Base-by-base conservation (phyloP, 495 filamentous ascomycete genomes). In the Annulohypoxylon moriforme region DNA sequence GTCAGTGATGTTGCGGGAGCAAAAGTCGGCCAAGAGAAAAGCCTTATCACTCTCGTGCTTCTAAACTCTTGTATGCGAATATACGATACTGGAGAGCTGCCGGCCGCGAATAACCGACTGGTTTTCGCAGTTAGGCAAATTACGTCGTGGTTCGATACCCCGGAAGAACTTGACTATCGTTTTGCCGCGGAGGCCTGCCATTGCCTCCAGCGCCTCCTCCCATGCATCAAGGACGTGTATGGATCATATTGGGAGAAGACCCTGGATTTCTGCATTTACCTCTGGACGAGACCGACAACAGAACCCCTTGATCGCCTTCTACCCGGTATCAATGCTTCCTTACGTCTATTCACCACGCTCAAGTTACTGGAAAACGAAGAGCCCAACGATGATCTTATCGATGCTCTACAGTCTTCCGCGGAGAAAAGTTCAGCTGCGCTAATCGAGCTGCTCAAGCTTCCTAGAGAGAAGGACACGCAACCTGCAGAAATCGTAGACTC, bases 61-160 rank as follows among this genome's bases (percentile, higher is more conserved):
- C 75, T 87, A n/a, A 83, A 85, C 56, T 60, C 78, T 27, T 81
- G 80, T 60, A 68, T 82, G 53, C 73, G 71, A 20, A 76, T 86
- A 46, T 88, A 84, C 61, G 80, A 84, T 29, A 52, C 67, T 0
- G 78, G 76, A 10, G 74, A 82, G 40, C 58, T 85, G 11, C 84
- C 83, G 5, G 84, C 97, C 52, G 91, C 93, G 14, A 92, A 91
- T 29, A 93, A 95, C 73, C 86, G 94, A 34, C 73, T 94, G 34
- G 89, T 98, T 2, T 93, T 97, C 75, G 89, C 94, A 24, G 86
- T 94, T 31, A 93, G 93, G 77, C 89, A 94, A 69, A 79, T 97
- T 6, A 83, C 91, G 8, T 84, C 87, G 16, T 94, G 91, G 87
- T 78, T 92, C 1, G 83, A 90, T 33, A 76, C 77, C 7, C 85